Conservation (phyloP, 345 rosid genomes). For the Trapa bicornis region DNA sequence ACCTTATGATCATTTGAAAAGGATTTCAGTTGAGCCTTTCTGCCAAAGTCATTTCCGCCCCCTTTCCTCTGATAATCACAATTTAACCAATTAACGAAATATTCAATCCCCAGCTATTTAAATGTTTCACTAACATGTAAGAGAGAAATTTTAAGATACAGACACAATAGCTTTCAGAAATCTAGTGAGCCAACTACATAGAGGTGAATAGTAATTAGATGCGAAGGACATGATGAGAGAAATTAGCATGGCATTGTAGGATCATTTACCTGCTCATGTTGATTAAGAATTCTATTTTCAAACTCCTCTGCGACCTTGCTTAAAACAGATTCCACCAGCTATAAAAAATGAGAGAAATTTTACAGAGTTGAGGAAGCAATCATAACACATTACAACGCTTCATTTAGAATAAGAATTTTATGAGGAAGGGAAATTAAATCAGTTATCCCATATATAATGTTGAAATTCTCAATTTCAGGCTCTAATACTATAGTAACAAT, state of each 20-base stretch:
- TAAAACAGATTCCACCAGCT: constrained; percentile 90
- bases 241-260: neutral
- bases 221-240: neutral
- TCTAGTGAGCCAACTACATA: neutral
- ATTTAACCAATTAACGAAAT: neutral
- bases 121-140: neutral
- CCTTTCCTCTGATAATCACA: constrained; percentile 26
- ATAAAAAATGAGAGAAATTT: constrained; percentile 13
- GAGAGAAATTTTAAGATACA: neutral
- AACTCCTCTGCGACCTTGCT: constrained; percentile 77
- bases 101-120: neutral
- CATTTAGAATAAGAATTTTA: neutral
- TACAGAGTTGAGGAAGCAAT: neutral
- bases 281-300: constrained; percentile 67
- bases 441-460: neutral
- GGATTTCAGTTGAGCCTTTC: constrained; percentile 33
- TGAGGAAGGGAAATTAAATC: neutral
- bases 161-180: neutral
- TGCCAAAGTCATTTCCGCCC: constrained; percentile 37
- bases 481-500: neutral
- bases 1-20: constrained; percentile 44
- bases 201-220: neutral
- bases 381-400: neutral
- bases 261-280: constrained; percentile 44
- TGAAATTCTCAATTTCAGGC: neutral